Evolutionary conservation across 352 stramenopile species (phyloP).

Genomic region (Bremia lactucae): DNA sequence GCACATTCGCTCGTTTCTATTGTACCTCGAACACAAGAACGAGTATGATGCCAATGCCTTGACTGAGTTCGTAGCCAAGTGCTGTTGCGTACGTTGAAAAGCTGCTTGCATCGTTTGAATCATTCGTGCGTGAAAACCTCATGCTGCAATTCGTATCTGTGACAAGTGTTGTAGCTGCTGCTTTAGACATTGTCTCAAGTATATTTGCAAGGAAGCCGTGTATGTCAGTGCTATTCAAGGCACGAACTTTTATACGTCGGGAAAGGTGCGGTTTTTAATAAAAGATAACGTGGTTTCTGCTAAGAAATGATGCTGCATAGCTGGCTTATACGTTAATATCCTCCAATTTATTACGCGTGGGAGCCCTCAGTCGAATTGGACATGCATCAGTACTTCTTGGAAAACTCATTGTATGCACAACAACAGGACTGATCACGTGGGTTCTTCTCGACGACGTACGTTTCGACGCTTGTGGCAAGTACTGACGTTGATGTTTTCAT

Average conservation of each 20-base stretch:
- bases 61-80: slow-evolving; percentile 41
- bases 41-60: slow-evolving; percentile 58
- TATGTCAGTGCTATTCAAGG: slow-evolving; percentile 78
- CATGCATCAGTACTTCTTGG: slow-evolving; percentile 57
- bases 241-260: slow-evolving; percentile 62
- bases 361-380: slow-evolving; percentile 54
- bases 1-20: slow-evolving; percentile 61
- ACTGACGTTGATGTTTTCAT: no score
- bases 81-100: slow-evolving; percentile 54
- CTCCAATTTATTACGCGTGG: slow-evolving; percentile 56
- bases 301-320: slow-evolving; percentile 12
- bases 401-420: slow-evolving; percentile 69
- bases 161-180: slow-evolving; percentile 83
- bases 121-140: not conserved
- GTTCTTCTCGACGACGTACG: slow-evolving; percentile 59
- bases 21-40: slow-evolving; percentile 78
- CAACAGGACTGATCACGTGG: slow-evolving; percentile 54
- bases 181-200: slow-evolving; percentile 77
- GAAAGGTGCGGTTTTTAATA: slow-evolving; percentile 34
- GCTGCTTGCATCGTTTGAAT: not conserved
- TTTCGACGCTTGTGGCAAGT: no score
- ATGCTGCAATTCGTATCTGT: no score
- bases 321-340: slow-evolving; percentile 57
- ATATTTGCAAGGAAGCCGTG: slow-evolving; percentile 73
- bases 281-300: no score